Evolutionary conservation across 495 filamentous ascomycete genomes (phyloP), one percentile per base, ranked within the genome.

Genomic region (Neurospora sp.): DNA sequence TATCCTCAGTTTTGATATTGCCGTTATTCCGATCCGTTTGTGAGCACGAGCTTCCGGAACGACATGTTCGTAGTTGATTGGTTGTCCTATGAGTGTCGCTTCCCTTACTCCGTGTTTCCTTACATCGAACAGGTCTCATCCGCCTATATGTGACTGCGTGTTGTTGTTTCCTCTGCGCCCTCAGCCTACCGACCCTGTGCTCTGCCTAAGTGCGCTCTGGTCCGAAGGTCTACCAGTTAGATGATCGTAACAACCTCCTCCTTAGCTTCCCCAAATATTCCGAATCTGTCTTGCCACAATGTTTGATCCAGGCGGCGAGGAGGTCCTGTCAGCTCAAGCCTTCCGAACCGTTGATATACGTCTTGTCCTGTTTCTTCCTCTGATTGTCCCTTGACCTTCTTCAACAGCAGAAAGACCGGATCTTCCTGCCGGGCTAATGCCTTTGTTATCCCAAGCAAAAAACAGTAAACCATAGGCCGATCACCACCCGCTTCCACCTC

Each of bases 11-110:
- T 40, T 40, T 12, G 39, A 12, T 1, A 1, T 40, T 40, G 39
- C 39, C 39, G 39, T 40, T 12, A n/a, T n/a, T n/a, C n/a, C n/a
- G n/a, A n/a, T n/a, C n/a, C n/a, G n/a, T n/a, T n/a, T n/a, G n/a
- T n/a, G n/a, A n/a, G n/a, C n/a, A n/a, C n/a, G n/a, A 0, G 3
- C 11, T 40, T 0, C 0, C 14, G 39, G 0, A 39, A 11, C 11
- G 27, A 27, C 27, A 27, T 6, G 14, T 0, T n/a, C 7, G n/a
- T n/a, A n/a, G 0, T n/a, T 46, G 0, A 46, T 2, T 1, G 42
- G 8, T n/a, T 2, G 0, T 7, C n/a, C 12, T 18, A n/a, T 44
- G 42, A n/a, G 18, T 44, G 6, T 18, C 18, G 0, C 2, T 44
- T 8, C 42, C 16, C 6, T 6, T 44, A 18, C 9, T 18, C 42